Base-by-base conservation (phyloP, 192 early-diverging fungal genomes). In the Backusella tuberculispora region DNA sequence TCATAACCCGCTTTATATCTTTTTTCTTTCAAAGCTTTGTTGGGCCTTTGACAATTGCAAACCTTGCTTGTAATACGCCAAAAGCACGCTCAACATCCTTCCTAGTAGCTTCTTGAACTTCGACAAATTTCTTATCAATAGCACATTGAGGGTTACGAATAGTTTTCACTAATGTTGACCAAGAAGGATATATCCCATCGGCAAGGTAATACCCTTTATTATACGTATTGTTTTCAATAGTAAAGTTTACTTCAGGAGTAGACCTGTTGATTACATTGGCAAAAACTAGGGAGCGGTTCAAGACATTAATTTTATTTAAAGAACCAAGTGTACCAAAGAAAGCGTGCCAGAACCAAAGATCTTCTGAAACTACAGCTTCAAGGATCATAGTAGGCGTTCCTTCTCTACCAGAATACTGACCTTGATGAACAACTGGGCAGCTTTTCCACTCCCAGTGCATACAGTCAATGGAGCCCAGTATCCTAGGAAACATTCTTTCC, bases 371-470 rank as follows among this genome's bases (percentile, higher is more conserved):
- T 8, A 79, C 65, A 21, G 69, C 75, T 38, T 79, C 74, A 26
- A 79, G 65, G 29, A 78, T 37, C 5, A 79, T 15, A 10, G 66
- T 79, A 34, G 78, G 63, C 24, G 3, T 15, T 9, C 38, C 50
- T 41, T 13, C 37, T 29, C 45, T 79, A 6, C 63, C 78, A 26
- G 65, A 13, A 65, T 41, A 79, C 38, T 79, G 63, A 14, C 78
- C 75, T 5, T 63, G 63, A 7, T 2, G 37, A 26, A n/a, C 65
- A 15, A 29, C 21, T 73, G n/a, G n/a, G n/a, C n/a, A n/a, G n/a
- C n/a, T n/a, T n/a, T n/a, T n/a, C n/a, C n/a, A n/a, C n/a, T n/a
- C 66, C 76, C 77, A 79, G 34, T 79, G 77, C 45, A 66, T 79
- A 66, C 77, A 79, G 26, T 79, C 78, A n/a, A 79, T 43, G 5